Percentiles rank a stretch among this genome's conserved stretches.
phyloP scores from a whole-genome alignment of 2,329 filamentous ascomycete species.

The Verticillium alfalfae region DNA sequence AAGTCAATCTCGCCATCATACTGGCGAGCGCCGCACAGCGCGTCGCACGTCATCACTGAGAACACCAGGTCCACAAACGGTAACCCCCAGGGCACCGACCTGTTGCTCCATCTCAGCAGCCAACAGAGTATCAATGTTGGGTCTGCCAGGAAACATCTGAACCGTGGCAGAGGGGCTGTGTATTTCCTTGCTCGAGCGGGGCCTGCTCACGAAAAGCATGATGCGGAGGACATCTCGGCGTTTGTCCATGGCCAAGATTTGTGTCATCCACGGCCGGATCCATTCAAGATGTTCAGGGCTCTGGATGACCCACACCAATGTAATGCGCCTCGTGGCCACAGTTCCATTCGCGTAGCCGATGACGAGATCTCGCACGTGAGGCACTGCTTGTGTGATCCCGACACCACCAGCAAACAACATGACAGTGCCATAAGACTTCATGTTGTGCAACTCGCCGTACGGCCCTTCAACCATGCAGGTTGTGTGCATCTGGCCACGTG shows the following conservation, averaged over 20 bases:
- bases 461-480: constrained; percentile 69
- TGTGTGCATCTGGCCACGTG: constrained; percentile 56
- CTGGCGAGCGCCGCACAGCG: constrained; percentile 62
- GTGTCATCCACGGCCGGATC: constrained; percentile 80
- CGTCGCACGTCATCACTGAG: constrained; percentile 70
- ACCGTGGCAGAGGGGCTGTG: constrained; percentile 72
- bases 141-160: constrained; percentile 78
- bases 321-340: constrained; percentile 64
- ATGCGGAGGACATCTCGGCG: constrained; percentile 70
- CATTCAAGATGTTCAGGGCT: constrained; percentile 76
- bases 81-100: constrained; percentile 67
- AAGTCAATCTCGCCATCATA: constrained; percentile 67
- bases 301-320: constrained; percentile 76
- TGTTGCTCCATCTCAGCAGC: constrained; percentile 70
- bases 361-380: constrained; percentile 68
- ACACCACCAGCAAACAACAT: constrained; percentile 77
- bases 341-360: constrained; percentile 63
- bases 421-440: constrained; percentile 72
- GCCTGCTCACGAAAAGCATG: constrained; percentile 72
- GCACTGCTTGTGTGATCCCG: constrained; percentile 74
- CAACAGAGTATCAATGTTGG: constrained; percentile 67
- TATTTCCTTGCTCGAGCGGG: constrained; percentile 72
- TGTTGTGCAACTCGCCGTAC: constrained; percentile 65
- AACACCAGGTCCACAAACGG: constrained; percentile 68
- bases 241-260: constrained; percentile 69